Conservation (phyloP, 1,284 basidiomycete species). For the Anthracocystis setariae region DNA sequence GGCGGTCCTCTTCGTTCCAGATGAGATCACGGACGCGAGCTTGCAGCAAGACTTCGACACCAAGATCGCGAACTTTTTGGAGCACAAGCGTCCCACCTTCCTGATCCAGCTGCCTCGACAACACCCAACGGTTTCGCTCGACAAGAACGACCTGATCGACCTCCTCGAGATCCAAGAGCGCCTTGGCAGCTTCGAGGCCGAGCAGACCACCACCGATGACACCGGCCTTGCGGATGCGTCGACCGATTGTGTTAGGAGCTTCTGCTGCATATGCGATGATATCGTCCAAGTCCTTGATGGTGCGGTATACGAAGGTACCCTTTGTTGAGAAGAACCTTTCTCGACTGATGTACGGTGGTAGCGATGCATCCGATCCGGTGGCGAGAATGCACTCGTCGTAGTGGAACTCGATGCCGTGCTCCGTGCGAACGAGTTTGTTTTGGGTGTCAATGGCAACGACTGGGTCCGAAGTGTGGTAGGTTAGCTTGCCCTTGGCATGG, state of each 20-base stretch:
- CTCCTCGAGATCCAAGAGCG: constrained; percentile 75
- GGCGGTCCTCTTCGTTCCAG: constrained; percentile 41
- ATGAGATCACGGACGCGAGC: constrained; percentile 70
- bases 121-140: constrained; percentile 74
- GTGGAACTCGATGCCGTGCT: constrained; percentile 71
- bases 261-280: constrained; percentile 54
- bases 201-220: constrained; percentile 80
- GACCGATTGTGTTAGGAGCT: constrained; percentile 39
- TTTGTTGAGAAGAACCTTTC: constrained; percentile 69
- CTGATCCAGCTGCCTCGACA: constrained; percentile 78
- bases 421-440: constrained; percentile 71
- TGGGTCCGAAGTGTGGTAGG: constrained; percentile 59
- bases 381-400: constrained; percentile 75
- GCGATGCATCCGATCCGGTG: constrained; percentile 76
- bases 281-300: constrained; percentile 70
- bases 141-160: constrained; percentile 72
- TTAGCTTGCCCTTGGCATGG: constrained; percentile 61
- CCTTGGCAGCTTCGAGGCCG: constrained; percentile 80
- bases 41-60: constrained; percentile 74
- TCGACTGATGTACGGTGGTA: constrained; percentile 75
- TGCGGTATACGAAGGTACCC: constrained; percentile 80
- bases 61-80: constrained; percentile 75
- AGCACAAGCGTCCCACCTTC: constrained; percentile 78
- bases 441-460: constrained; percentile 72
- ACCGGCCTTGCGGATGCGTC: constrained; percentile 68